Evolutionary conservation across 345 rosid species (phyloP), one percentile per base, ranked within the genome.

Genomic region (Citrus maxima): DNA sequence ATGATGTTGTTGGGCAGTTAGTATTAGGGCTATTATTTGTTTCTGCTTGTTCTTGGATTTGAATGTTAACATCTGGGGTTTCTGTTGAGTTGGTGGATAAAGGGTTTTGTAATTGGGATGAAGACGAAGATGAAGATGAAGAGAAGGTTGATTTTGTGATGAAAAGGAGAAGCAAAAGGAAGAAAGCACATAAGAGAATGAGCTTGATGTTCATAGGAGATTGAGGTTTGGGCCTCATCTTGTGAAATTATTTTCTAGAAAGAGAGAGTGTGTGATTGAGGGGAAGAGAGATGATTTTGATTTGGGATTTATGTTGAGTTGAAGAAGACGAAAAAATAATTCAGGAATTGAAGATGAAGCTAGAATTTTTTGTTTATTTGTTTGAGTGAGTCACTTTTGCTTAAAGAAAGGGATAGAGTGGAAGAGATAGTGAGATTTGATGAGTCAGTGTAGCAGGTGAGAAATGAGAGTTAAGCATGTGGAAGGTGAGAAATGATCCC

Each of bases 81-180:
- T 59, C 28, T 10, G 80, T 25, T 2, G 24, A 19, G 25, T 35
- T 66, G 4, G 72, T 67, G 22, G 80, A 21, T 4, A 65, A 35
- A 32, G 73, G 22, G 67, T 58, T 56, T 40, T 60, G 76, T 4
- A 54, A 16, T 14, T 55, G 65, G 7, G 58, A 78, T 40, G 89
- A 84, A 22, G 88, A 61, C 4, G 91, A 60, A 10, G 66, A 61
- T 25, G 91, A 61, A 10, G 66, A 62, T 25, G 65, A 61, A 10
- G 65, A 84, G 78, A 84, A 81, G 72, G 67, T 73, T 22, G 90
- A 82, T 87, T 80, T 87, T 28, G 84, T 42, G 58, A 89, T 80
- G 62, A 90, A 68, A 68, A 84, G 82, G 79, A 90, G 77, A 59
- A 90, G 78, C 79, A 79, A 71, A 40, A 89, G 84, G 79, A 87